Evolutionary conservation across 495 filamentous ascomycete species (phyloP).

Genomic region (Penicillium lagena): DNA sequence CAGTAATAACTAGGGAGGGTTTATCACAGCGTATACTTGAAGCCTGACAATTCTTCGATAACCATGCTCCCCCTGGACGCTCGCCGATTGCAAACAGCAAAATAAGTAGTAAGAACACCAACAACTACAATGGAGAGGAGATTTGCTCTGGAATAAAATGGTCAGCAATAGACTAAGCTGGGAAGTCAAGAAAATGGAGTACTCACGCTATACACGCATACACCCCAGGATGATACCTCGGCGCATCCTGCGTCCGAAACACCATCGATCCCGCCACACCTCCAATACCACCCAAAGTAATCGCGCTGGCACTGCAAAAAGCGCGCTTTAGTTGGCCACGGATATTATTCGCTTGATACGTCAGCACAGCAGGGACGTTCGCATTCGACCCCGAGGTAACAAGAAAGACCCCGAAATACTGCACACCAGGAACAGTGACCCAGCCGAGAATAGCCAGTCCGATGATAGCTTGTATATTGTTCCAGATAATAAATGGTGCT

Average conservation of each 20-base stretch:
- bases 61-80: too few relatives aligned
- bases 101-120: too few relatives aligned
- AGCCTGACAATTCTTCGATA: too few relatives aligned
- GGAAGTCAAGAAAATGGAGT: too few relatives aligned
- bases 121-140: too few relatives aligned
- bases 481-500: conserved; percentile 46
- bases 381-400: conserved; percentile 44
- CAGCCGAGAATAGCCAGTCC: conserved; percentile 44
- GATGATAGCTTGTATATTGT: conserved; percentile 31
- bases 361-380: conserved; percentile 43
- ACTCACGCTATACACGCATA: background rate
- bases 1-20: too few relatives aligned
- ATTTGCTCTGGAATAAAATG: too few relatives aligned
- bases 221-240: conserved; percentile 14
- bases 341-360: conserved; percentile 55
- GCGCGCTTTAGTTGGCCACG: conserved; percentile 55
- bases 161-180: too few relatives aligned
- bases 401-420: conserved; percentile 58
- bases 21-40: too few relatives aligned
- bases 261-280: conserved; percentile 46
- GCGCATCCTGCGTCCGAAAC: conserved; percentile 43
- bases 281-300: conserved; percentile 43
- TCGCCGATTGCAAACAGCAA: too few relatives aligned
- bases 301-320: conserved; percentile 43
- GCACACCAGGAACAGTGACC: conserved; percentile 19